Percentiles rank a stretch among this genome's conserved stretches.
Evolutionary conservation across 129 eudicot genomes (phyloP).

Genomic region (Tagetes erecta): DNA sequence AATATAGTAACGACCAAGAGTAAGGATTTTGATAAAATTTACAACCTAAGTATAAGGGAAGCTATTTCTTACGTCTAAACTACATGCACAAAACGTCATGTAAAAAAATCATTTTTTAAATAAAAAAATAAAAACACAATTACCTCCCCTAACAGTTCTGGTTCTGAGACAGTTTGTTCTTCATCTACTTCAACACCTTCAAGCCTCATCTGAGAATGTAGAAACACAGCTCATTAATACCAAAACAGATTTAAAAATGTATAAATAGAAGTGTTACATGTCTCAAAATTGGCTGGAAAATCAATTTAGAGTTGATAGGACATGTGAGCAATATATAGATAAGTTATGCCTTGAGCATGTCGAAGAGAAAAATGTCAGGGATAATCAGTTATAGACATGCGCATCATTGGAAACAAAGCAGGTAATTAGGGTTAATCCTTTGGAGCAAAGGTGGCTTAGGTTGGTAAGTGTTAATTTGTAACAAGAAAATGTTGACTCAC

Average conservation of each 20-base stretch:
- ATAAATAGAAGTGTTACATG: neutral
- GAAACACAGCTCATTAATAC: neutral
- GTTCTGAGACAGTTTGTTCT: conserved; percentile 84
- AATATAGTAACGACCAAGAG: neutral
- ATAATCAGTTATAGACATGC: neutral
- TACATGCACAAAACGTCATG: neutral
- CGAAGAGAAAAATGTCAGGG: neutral
- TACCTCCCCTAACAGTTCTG: conserved; percentile 82
- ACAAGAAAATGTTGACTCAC: neutral
- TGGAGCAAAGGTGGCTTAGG: neutral
- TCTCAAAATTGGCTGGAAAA: too few relatives aligned
- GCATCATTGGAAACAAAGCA: neutral
- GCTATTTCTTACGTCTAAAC: too few relatives aligned
- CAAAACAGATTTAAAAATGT: neutral
- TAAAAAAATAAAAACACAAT: neutral
- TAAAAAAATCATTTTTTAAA: neutral
- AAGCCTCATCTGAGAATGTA: conserved; percentile 55
- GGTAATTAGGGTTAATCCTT: neutral
- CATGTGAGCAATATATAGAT: neutral
- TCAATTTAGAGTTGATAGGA: neutral
- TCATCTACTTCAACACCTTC: conserved; percentile 75
- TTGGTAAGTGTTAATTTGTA: neutral
- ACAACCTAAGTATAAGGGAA: too few relatives aligned
- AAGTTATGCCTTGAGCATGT: too few relatives aligned
- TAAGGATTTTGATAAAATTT: conserved; percentile 3